Conservation (phyloP, 2,329 filamentous ascomycete genomes). For the Ascochyta clinopodiicola region DNA sequence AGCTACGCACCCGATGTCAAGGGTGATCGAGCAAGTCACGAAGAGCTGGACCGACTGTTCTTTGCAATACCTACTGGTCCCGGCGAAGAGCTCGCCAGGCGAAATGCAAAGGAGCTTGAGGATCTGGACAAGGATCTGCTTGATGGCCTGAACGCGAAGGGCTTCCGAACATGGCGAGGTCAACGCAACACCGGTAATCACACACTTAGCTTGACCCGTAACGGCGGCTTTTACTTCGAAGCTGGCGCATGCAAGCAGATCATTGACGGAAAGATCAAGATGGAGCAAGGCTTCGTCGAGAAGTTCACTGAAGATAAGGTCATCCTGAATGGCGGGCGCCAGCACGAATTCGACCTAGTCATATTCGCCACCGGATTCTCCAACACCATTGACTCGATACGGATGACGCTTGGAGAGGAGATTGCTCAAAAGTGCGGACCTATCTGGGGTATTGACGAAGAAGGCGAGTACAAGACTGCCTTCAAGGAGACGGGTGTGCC, state of each 20-base stretch:
- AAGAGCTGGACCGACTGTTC: slow-evolving; percentile 13
- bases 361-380: slow-evolving; percentile 63
- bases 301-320: slow-evolving; percentile 56
- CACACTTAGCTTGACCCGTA: slow-evolving; percentile 20
- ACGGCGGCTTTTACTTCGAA: slow-evolving; percentile 73
- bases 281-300: slow-evolving; percentile 59
- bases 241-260: slow-evolving; percentile 69
- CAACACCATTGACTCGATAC: slow-evolving; percentile 69
- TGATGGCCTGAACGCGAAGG: slow-evolving; percentile 11
- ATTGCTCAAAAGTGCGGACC: slow-evolving; percentile 64
- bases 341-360: slow-evolving; percentile 66
- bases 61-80: slow-evolving; percentile 12
- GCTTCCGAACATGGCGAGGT: slow-evolving; percentile 17
- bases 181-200: slow-evolving; percentile 14
- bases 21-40: slow-evolving; percentile 4
- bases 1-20: slow-evolving; percentile 8
- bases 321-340: slow-evolving; percentile 58
- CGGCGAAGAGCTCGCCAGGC: slow-evolving; percentile 11
- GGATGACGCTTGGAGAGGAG: slow-evolving; percentile 67
- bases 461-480: slow-evolving; percentile 38
- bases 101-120: slow-evolving; percentile 12
- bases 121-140: slow-evolving; percentile 11
- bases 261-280: slow-evolving; percentile 66
- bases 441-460: slow-evolving; percentile 47
- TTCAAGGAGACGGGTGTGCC: slow-evolving; percentile 16